Conservation (phyloP, 352 stramenopile genomes). For the Elongisporangium senticosum region DNA sequence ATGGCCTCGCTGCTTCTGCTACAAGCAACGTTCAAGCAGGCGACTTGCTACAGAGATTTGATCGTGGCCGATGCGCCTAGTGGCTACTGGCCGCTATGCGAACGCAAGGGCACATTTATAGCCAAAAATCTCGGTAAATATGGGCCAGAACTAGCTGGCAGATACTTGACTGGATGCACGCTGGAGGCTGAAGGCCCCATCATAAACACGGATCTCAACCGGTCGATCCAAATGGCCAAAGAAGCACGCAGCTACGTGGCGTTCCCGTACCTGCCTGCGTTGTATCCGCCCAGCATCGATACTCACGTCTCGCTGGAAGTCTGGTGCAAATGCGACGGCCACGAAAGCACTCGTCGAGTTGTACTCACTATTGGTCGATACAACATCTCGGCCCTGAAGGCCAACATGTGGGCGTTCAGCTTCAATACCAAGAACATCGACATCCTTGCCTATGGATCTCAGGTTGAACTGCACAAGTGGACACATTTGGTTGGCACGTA, state of each 20-base stretch:
- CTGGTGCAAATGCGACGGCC: slow-evolving; percentile 70
- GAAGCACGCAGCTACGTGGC: slow-evolving; percentile 45
- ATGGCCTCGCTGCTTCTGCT: slow-evolving; percentile 80
- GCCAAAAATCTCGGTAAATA: slow-evolving; percentile 69
- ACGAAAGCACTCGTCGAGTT: slow-evolving; percentile 60
- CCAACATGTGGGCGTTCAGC: slow-evolving; percentile 76
- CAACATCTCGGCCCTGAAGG: slow-evolving; percentile 57
- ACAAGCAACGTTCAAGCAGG: slow-evolving; percentile 68
- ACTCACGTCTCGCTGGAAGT: slow-evolving; percentile 63
- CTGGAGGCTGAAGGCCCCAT: slow-evolving; percentile 77
- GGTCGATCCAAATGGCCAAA: slow-evolving; percentile 54
- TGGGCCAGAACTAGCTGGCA: slow-evolving; percentile 35
- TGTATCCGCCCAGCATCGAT: slow-evolving; percentile 33
- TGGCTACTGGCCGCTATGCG: slow-evolving; percentile 87
- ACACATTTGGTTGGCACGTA: slow-evolving; percentile 85
- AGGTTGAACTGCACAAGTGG: slow-evolving; percentile 68
- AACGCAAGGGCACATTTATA: slow-evolving; percentile 62
- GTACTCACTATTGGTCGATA: slow-evolving; percentile 75
- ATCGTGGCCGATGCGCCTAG: slow-evolving; percentile 55
- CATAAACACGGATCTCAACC: slow-evolving; percentile 78
- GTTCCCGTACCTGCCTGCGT: slow-evolving; percentile 32
- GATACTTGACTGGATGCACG: slow-evolving; percentile 52
- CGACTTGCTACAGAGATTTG: slow-evolving; percentile 75
- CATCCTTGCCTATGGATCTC: slow-evolving; percentile 46
- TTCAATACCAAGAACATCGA: slow-evolving; percentile 79